Conservation (phyloP, 768 basidiomycete genomes). For the Hirschioporus abietinus region DNA sequence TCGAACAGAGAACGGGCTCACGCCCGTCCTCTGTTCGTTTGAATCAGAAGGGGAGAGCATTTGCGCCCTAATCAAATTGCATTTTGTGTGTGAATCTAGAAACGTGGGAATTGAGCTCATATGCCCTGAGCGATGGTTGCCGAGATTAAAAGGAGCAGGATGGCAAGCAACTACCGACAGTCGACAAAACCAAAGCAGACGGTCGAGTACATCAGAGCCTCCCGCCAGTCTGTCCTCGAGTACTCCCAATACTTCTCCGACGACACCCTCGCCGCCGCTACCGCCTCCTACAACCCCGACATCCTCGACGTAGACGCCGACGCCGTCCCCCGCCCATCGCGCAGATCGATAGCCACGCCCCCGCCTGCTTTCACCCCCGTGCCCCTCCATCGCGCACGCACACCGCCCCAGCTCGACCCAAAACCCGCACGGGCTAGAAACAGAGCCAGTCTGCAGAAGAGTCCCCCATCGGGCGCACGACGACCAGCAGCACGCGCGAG, state of each 20-base stretch:
- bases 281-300: slow-evolving; percentile 29
- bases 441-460: slow-evolving; percentile 43
- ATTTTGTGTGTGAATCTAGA: too few species aligned
- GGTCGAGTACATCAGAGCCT: slow-evolving; percentile 72
- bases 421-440: slow-evolving; percentile 41
- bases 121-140: too few species aligned
- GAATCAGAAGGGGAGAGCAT: too few species aligned
- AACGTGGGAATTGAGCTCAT: too few species aligned
- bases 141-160: too few species aligned
- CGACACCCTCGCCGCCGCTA: slow-evolving; percentile 50
- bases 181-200: slow-evolving; percentile 25
- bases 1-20: too few species aligned
- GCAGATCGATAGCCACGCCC: slow-evolving; percentile 22
- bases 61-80: too few species aligned
- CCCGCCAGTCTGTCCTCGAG: slow-evolving; percentile 70
- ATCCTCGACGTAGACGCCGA: slow-evolving; percentile 40
- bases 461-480: neutral
- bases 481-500: slow-evolving; percentile 48
- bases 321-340: slow-evolving; percentile 28
- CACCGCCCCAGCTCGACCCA: slow-evolving; percentile 27
- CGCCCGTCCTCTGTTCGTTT: too few species aligned
- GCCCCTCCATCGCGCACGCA: slow-evolving; percentile 14
- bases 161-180: neutral
- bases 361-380: slow-evolving; percentile 5
- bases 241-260: slow-evolving; percentile 69